phyloP scores from a whole-genome alignment of 768 basidiomycete species.

The Panellus pusillus region DNA sequence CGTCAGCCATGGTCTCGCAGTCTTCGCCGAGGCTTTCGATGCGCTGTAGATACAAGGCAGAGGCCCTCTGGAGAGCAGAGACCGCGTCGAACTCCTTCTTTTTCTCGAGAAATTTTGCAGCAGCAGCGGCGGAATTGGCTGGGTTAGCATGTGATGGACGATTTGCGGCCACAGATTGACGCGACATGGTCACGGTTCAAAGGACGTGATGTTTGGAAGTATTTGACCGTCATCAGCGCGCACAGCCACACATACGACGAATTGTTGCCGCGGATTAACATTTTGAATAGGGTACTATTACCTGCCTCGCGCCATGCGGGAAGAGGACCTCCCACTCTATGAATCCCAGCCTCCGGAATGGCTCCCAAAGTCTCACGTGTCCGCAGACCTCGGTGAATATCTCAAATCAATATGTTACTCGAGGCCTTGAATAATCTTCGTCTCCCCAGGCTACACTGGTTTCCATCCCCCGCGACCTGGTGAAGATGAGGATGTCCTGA shows the following conservation, averaged over 20 bases:
- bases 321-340: slow-evolving; percentile 47
- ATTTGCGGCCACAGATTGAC: slow-evolving; percentile 53
- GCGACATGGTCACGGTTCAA: slow-evolving; percentile 34
- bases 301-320: slow-evolving; percentile 2
- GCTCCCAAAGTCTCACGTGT: slow-evolving; percentile 65
- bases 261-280: too few species aligned
- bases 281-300: too few species aligned
- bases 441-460: slow-evolving; percentile 63
- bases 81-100: slow-evolving; percentile 82
- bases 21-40: slow-evolving; percentile 70
- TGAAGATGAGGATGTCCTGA: slow-evolving; percentile 74
- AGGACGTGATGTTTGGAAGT: too few species aligned
- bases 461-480: slow-evolving; percentile 74
- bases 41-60: slow-evolving; percentile 61
- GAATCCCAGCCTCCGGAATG: slow-evolving; percentile 70
- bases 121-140: slow-evolving; percentile 46
- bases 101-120: slow-evolving; percentile 66
- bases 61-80: slow-evolving; percentile 66
- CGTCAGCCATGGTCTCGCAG: slow-evolving; percentile 75
- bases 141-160: slow-evolving; percentile 50
- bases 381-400: slow-evolving; percentile 66
- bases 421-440: neutral
- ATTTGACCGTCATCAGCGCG: too few species aligned
- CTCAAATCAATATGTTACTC: too few species aligned
- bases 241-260: too few species aligned